Evolutionary conservation across 192 early-diverging fungal genomes (phyloP).

Genomic region (Coemansia sp.): DNA sequence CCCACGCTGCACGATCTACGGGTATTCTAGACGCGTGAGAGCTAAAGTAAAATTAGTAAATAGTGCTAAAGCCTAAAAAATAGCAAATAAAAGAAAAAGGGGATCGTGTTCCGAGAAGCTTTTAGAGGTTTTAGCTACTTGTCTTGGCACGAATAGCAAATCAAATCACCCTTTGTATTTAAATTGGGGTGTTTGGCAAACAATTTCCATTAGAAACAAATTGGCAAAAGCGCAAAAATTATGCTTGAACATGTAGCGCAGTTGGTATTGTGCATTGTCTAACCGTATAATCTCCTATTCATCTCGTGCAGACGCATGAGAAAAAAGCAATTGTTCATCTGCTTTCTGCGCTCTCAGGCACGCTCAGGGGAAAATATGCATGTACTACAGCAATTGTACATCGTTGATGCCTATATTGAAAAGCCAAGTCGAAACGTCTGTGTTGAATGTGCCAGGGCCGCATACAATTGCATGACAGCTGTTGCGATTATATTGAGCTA

Average conservation of each 20-base stretch:
- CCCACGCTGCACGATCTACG: no score
- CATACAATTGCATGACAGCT: constrained; percentile 25
- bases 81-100: not conserved
- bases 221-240: no score
- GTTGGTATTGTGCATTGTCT: not conserved
- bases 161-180: not conserved
- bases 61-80: not conserved
- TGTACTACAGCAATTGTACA: constrained; percentile 19
- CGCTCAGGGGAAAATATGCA: not conserved
- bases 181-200: not conserved
- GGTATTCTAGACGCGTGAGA: no score
- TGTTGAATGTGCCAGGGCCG: constrained; percentile 37
- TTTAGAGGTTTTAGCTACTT: no score
- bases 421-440: constrained; percentile 23
- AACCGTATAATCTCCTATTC: not conserved
- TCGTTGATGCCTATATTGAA: constrained; percentile 5
- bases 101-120: not conserved
- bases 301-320: not conserved
- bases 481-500: not conserved
- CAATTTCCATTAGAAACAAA: not conserved
- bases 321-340: not conserved
- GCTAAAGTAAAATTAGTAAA: not conserved
- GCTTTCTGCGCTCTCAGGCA: no score
- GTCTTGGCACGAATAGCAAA: not conserved
- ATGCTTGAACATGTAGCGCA: no score